Conservation (phyloP, 352 stramenopile species). For the Phytophthora macrochlamydospora region DNA sequence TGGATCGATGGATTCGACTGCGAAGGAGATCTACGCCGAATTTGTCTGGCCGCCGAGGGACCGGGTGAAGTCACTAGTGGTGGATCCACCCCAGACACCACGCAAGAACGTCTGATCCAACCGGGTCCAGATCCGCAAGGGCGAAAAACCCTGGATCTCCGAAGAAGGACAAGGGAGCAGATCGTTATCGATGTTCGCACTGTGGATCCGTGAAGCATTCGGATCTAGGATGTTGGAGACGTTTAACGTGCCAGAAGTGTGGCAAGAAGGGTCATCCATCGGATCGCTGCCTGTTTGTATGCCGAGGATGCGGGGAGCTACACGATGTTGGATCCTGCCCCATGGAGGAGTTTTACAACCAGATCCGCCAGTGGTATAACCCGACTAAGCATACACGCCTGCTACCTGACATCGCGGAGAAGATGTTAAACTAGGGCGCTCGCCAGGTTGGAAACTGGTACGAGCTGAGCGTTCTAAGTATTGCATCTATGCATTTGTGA, state of each 20-base stretch:
- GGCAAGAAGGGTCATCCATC: not conserved
- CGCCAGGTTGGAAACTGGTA: conserved; percentile 2
- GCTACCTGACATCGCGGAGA: not conserved
- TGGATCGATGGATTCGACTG: too few relatives aligned
- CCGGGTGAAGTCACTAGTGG: too few relatives aligned
- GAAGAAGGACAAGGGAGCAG: not conserved
- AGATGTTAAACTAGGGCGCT: conserved; percentile 13
- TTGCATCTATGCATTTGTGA: conserved; percentile 11
- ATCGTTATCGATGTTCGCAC: not conserved
- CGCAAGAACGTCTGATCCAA: too few relatives aligned
- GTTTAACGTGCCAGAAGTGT: not conserved
- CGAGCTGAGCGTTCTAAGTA: conserved; percentile 1
- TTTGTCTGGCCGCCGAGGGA: too few relatives aligned
- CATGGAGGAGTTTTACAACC: not conserved
- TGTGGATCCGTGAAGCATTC: not conserved
- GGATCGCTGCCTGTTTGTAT: not conserved
- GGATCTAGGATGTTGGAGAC: not conserved
- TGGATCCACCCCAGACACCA: too few relatives aligned
- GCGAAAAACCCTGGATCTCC: too few relatives aligned
- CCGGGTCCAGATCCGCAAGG: too few relatives aligned
- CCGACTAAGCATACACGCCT: not conserved
- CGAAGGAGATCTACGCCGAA: too few relatives aligned
- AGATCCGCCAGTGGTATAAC: not conserved
- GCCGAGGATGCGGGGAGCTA: not conserved
- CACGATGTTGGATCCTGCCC: not conserved